Evolutionary conservation across 2,329 filamentous ascomycete genomes (phyloP).

Genomic region (Colletotrichum incanum): DNA sequence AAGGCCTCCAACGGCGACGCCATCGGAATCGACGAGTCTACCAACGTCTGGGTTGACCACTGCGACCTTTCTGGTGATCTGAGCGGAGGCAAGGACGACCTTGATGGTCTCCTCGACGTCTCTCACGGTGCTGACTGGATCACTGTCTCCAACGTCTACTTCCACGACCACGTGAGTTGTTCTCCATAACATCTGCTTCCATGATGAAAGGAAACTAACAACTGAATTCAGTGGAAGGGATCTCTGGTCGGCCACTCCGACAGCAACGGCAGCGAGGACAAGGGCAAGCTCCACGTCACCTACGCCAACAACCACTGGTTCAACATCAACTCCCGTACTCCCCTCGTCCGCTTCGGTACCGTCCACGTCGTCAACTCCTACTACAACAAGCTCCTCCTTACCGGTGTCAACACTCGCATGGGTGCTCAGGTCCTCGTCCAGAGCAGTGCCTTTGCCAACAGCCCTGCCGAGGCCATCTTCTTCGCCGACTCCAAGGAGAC

Average conservation of each 20-base stretch:
- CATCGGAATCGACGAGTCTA: slow-evolving; percentile 64
- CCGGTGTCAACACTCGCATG: slow-evolving; percentile 69
- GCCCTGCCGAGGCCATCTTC: slow-evolving; percentile 50
- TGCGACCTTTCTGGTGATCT: slow-evolving; percentile 57
- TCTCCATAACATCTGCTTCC: neutral
- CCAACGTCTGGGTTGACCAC: slow-evolving; percentile 66
- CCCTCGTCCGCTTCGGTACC: slow-evolving; percentile 74
- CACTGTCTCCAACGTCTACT: slow-evolving; percentile 59
- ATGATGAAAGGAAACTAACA: slow-evolving; percentile 46
- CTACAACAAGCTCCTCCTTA: slow-evolving; percentile 59
- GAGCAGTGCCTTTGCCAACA: slow-evolving; percentile 64
- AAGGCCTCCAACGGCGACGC: slow-evolving; percentile 69
- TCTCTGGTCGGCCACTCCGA: slow-evolving; percentile 75
- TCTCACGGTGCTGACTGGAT: slow-evolving; percentile 61
- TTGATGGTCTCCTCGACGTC: slow-evolving; percentile 62
- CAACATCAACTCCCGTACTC: slow-evolving; percentile 73
- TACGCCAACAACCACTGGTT: slow-evolving; percentile 74
- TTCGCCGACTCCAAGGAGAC: slow-evolving; percentile 56
- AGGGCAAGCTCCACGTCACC: slow-evolving; percentile 71
- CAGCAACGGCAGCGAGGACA: slow-evolving; percentile 71
- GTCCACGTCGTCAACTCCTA: slow-evolving; percentile 64
- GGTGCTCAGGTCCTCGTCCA: slow-evolving; percentile 69
- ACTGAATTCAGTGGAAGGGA: slow-evolving; percentile 64
- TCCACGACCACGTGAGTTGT: slow-evolving; percentile 58
- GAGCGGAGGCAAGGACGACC: slow-evolving; percentile 58